Percentiles rank a stretch among this genome's conserved stretches.
Evolutionary conservation across 208 protist genomes (phyloP).

Genomic region (Trypanosoma caninum): DNA sequence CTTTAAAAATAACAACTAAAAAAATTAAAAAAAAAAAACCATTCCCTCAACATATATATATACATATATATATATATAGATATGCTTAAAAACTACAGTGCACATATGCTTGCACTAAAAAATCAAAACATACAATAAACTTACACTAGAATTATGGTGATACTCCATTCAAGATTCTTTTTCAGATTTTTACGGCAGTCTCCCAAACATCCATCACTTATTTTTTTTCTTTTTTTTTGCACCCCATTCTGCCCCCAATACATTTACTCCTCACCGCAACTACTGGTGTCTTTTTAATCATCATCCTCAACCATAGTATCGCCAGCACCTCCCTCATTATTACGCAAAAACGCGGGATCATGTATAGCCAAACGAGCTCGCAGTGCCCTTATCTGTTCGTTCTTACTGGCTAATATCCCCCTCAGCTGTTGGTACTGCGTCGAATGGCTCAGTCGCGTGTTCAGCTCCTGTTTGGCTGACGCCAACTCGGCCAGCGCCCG

Average conservation of each 20-base stretch:
- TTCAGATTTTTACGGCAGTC: no score
- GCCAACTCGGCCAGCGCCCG: conserved; percentile 56
- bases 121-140: no score
- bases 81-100: neutral
- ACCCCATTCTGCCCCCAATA: neutral
- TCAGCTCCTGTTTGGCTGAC: conserved; percentile 54
- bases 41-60: neutral
- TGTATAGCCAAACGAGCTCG: conserved; percentile 39
- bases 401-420: conserved; percentile 56
- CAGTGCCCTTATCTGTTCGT: conserved; percentile 51
- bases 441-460: conserved; percentile 61
- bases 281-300: conserved; percentile 47
- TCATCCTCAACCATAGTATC: conserved; percentile 57
- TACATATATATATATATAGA: conserved; percentile 4
- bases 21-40: neutral
- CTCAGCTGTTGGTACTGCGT: conserved; percentile 80
- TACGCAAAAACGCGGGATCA: conserved; percentile 32
- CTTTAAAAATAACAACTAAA: conserved; percentile 1
- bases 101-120: no score
- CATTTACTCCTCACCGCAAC: neutral
- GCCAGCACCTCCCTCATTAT: conserved; percentile 3
- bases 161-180: no score
- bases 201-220: no score
- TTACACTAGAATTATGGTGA: no score
- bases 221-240: neutral